phyloP scores from a whole-genome alignment of 345 rosid genomes.

The Adansonia digitata region DNA sequence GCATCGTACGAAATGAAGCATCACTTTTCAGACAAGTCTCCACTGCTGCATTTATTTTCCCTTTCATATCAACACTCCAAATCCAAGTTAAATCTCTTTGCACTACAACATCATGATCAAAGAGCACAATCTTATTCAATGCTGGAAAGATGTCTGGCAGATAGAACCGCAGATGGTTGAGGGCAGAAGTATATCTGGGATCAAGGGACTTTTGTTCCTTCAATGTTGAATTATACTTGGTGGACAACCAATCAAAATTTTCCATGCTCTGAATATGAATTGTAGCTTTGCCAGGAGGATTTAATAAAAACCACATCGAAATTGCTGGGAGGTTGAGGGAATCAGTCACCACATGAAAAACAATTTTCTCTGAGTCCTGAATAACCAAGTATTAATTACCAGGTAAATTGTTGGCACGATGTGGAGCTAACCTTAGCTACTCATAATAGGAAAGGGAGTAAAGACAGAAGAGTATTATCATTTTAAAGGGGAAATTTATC shows the following conservation, averaged over 20 bases:
- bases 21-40: slow-evolving; percentile 71
- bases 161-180: slow-evolving; percentile 90
- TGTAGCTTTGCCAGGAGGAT: slow-evolving; percentile 59
- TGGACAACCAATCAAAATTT: slow-evolving; percentile 55
- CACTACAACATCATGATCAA: slow-evolving; percentile 96
- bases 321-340: slow-evolving; percentile 81
- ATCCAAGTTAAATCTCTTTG: slow-evolving; percentile 62
- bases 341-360: slow-evolving; percentile 84
- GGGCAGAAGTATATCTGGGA: slow-evolving; percentile 60
- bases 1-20: slow-evolving; percentile 55
- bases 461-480: neutral
- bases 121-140: slow-evolving; percentile 65
- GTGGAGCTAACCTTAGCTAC: neutral
- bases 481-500: neutral
- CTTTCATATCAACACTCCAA: slow-evolving; percentile 71
- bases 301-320: slow-evolving; percentile 83
- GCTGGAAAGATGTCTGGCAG: slow-evolving; percentile 76
- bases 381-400: slow-evolving; percentile 16
- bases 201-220: slow-evolving; percentile 59
- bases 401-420: neutral
- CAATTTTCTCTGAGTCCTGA: slow-evolving; percentile 68
- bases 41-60: slow-evolving; percentile 82
- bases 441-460: neutral
- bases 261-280: slow-evolving; percentile 65
- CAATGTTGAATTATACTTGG: slow-evolving; percentile 45